Percentiles rank a stretch among this genome's conserved stretches.
Conservation (phyloP, 2,329 filamentous ascomycete species). For the Cadophora sp. region DNA sequence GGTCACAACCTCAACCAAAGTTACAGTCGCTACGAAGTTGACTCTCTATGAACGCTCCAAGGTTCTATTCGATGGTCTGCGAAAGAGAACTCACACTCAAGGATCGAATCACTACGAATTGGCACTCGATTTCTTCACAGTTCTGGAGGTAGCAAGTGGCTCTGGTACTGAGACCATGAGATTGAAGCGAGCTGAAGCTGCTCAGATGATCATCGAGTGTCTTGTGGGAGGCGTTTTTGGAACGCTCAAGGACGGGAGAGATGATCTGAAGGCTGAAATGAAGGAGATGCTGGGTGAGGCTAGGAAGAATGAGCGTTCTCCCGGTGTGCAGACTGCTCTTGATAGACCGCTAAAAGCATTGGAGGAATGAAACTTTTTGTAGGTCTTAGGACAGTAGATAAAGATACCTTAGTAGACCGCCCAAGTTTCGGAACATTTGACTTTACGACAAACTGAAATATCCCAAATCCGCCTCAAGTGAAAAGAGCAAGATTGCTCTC, state of each 20-base stretch:
- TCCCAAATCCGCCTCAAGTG: too few relatives aligned
- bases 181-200: slow-evolving; percentile 44
- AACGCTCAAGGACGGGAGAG: slow-evolving; percentile 33
- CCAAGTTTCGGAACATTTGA: neutral
- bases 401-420: neutral
- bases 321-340: slow-evolving; percentile 36
- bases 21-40: slow-evolving; percentile 39
- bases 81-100: slow-evolving; percentile 34
- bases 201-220: slow-evolving; percentile 40
- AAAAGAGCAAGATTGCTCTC: too few relatives aligned
- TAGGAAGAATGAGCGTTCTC: slow-evolving; percentile 40
- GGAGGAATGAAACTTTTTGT: slow-evolving; percentile 5
- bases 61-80: slow-evolving; percentile 40
- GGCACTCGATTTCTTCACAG: slow-evolving; percentile 35
- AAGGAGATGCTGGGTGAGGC: slow-evolving; percentile 34
- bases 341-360: slow-evolving; percentile 37
- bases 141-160: slow-evolving; percentile 41
- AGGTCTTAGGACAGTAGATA: neutral
- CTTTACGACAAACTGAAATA: neutral
- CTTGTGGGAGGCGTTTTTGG: slow-evolving; percentile 41
- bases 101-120: slow-evolving; percentile 33
- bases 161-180: slow-evolving; percentile 43
- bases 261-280: slow-evolving; percentile 34
- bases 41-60: slow-evolving; percentile 43
- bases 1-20: slow-evolving; percentile 38